Evolutionary conservation across 257 asterid species (phyloP), one percentile per base, ranked within the genome.

Genomic region (Misopates orontium): DNA sequence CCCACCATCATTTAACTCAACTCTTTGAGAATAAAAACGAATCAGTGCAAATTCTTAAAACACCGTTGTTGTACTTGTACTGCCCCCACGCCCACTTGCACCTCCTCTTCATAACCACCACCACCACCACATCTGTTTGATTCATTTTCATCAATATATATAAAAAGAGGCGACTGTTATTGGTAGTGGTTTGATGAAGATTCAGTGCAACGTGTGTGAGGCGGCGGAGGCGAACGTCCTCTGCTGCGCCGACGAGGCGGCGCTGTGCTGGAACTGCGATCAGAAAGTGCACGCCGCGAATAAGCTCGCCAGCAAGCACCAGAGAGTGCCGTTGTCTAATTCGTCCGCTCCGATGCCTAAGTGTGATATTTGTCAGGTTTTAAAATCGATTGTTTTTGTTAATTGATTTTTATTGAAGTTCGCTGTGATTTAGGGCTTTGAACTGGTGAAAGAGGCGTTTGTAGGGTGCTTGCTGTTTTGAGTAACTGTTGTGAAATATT

Each of bases 171-270:
- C n/a, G n/a, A n/a, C n/a, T n/a, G n/a, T n/a, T n/a, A n/a, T n/a
- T n/a, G n/a, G n/a, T n/a, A n/a, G 36, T 28, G 3, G 36, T 28
- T 28, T 28, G 75, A 91, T 91, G 97, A 91, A 84, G 91, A 84
- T 91, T 77, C 96, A 91, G 89, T 91, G 97, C 74, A 91, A 79
- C 84, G 85, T 77, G 21, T 88, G 97, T 56, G 93, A 76, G 84
- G 83, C 78, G 39, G 95, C 87, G 60, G 96, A 88, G 72, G 97
- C 97, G 3, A 79, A 57, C 44, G 82, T 91, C 8, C 74, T 86
- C 25, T 91, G 97, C 80, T 91, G 96, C 70, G 97, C 97, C 2
- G 97, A 91, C 66, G 96, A 91, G 78, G 97, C 89, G 60, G 97
- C 93, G 16, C 82, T 91, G 5, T 91, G 96, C 21, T 69, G 72